phyloP scores from a whole-genome alignment of 768 basidiomycete genomes.

The Boletus insuetus region DNA sequence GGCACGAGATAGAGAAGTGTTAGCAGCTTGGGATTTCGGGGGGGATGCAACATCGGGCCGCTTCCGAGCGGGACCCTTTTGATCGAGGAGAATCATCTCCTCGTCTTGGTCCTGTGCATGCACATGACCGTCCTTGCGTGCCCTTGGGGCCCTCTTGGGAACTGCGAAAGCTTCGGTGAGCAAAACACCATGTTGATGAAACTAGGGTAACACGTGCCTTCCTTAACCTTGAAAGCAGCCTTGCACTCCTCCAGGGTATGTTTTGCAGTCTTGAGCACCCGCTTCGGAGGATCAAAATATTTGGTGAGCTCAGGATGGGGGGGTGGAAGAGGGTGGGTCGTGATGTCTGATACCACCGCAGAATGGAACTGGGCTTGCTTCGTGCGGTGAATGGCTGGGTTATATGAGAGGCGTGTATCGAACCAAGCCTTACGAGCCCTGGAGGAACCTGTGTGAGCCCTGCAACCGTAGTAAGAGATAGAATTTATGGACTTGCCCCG shows the following conservation, averaged over 20 bases:
- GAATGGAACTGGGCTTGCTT: slow-evolving; percentile 93
- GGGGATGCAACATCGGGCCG: slow-evolving; percentile 13
- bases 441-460: slow-evolving; percentile 3
- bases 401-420: slow-evolving; percentile 72
- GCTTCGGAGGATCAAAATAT: slow-evolving; percentile 77
- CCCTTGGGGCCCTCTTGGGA: slow-evolving; percentile 56
- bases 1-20: background rate
- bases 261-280: slow-evolving; percentile 59
- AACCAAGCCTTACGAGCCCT: slow-evolving; percentile 75
- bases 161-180: slow-evolving; percentile 37
- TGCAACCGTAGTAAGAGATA: background rate
- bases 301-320: slow-evolving; percentile 83
- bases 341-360: slow-evolving; percentile 74
- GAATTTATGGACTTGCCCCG: slow-evolving; percentile 49
- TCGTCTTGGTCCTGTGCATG: slow-evolving; percentile 60
- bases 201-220: slow-evolving; percentile 45
- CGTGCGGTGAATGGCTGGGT: slow-evolving; percentile 85
- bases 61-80: slow-evolving; percentile 21
- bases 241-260: slow-evolving; percentile 60
- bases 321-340: slow-evolving; percentile 71
- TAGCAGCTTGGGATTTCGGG: slow-evolving; percentile 2
- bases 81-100: slow-evolving; percentile 57
- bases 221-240: slow-evolving; percentile 69
- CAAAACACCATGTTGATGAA: background rate
- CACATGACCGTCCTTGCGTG: slow-evolving; percentile 61